phyloP scores from a whole-genome alignment of 768 basidiomycete species.

The Lepiota subincarnata region DNA sequence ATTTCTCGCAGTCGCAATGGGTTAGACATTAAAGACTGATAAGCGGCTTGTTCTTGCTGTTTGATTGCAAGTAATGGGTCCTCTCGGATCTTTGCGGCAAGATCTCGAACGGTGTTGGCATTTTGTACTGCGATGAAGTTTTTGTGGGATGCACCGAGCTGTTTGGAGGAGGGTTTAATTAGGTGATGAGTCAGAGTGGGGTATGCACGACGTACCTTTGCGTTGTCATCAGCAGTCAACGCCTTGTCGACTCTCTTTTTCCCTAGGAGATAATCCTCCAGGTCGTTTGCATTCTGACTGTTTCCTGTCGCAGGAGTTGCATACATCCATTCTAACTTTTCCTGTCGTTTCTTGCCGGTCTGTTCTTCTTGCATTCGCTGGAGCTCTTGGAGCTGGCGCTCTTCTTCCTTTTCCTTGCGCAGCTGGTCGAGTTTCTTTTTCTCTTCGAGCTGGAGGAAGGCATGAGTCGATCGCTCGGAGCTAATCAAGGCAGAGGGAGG shows the following conservation, averaged over 20 bases:
- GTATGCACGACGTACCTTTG: slow-evolving; percentile 50
- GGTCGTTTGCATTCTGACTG: slow-evolving; percentile 79
- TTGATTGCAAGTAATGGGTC: slow-evolving; percentile 98
- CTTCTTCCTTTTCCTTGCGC: slow-evolving; percentile 96
- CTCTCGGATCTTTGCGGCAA: slow-evolving; percentile 91
- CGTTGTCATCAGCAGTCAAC: slow-evolving; percentile 86
- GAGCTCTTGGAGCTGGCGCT: slow-evolving; percentile 92
- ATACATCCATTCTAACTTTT: slow-evolving; percentile 99
- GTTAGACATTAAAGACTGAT: slow-evolving; percentile 81
- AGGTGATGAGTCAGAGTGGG: background rate
- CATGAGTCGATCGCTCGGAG: slow-evolving; percentile 8
- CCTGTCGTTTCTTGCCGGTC: slow-evolving; percentile 90
- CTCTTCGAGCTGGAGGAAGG: slow-evolving; percentile 73
- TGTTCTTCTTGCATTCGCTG: slow-evolving; percentile 94
- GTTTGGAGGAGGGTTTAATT: slow-evolving; percentile 22
- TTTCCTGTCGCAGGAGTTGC: slow-evolving; percentile 94
- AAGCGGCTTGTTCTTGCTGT: slow-evolving; percentile 93
- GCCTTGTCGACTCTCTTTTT: slow-evolving; percentile 99
- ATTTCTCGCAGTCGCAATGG: slow-evolving; percentile 80
- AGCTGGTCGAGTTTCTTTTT: slow-evolving; percentile 98
- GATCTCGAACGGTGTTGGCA: slow-evolving; percentile 85
- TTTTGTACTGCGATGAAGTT: slow-evolving; percentile 94
- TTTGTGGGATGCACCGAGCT: slow-evolving; percentile 82
- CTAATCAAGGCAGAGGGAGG: background rate
- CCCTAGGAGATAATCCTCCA: slow-evolving; percentile 95